Conservation (phyloP, 345 rosid genomes). For the Ailanthus altissimus region DNA sequence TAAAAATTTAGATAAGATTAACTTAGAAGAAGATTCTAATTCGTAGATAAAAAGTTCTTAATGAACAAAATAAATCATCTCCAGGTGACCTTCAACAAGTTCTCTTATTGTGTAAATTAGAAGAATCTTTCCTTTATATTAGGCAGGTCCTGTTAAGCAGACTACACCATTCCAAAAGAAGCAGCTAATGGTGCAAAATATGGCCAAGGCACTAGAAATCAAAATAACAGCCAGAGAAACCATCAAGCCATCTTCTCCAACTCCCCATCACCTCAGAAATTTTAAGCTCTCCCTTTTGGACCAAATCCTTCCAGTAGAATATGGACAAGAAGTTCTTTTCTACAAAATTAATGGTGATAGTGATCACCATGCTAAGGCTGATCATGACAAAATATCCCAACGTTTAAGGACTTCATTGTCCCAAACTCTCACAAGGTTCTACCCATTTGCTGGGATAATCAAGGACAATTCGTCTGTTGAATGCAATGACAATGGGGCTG, state of each 20-base stretch:
- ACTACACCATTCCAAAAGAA: neutral
- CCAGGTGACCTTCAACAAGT: too few relatives aligned
- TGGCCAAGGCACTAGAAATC: neutral
- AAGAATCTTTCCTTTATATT: neutral
- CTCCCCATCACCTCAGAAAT: constrained; percentile 20
- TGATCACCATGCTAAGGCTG: neutral
- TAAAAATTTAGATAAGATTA: too few relatives aligned
- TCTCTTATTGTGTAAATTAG: too few relatives aligned
- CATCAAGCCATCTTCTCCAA: constrained; percentile 37
- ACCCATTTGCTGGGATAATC: constrained; percentile 29
- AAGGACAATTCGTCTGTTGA: constrained; percentile 11
- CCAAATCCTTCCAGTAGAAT: constrained; percentile 35
- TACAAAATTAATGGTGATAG: constrained; percentile 4
- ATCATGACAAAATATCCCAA: constrained; percentile 15
- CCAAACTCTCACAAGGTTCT: constrained; percentile 19
- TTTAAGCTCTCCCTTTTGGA: constrained; percentile 38
- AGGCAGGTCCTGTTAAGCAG: neutral
- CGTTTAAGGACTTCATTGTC: constrained; percentile 28
- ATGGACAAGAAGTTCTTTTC: constrained; percentile 25
- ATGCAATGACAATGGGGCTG: constrained; percentile 24
- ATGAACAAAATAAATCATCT: too few relatives aligned
- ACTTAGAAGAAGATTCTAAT: too few relatives aligned
- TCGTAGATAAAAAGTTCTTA: too few relatives aligned
- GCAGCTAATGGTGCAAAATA: too few relatives aligned
- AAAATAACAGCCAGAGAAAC: constrained; percentile 1